Conservation (phyloP, 352 stramenopile genomes). For the Phytopythium delawarense region DNA sequence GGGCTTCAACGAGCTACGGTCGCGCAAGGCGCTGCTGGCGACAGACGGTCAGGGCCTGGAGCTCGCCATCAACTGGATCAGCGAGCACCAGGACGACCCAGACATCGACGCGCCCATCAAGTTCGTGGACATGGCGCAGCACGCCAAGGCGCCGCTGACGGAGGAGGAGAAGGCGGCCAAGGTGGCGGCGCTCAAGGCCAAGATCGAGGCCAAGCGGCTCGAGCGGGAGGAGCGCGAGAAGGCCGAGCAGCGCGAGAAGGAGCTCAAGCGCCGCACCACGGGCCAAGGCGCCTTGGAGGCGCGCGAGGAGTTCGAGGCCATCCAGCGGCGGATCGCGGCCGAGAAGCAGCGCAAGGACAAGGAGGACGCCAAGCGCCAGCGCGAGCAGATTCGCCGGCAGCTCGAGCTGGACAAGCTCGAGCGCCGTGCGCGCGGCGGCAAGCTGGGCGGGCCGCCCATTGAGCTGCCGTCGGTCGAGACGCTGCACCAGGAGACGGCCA, state of each 20-base stretch:
- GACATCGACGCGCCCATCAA: slow-evolving; percentile 90
- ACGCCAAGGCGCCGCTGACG: slow-evolving; percentile 53
- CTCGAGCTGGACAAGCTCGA: slow-evolving; percentile 91
- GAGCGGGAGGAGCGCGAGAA: slow-evolving; percentile 83
- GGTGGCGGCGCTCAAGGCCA: slow-evolving; percentile 75
- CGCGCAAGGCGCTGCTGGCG: slow-evolving; percentile 79
- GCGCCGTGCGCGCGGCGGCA: slow-evolving; percentile 74
- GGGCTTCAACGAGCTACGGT: slow-evolving; percentile 79
- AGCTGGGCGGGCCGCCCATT: slow-evolving; percentile 66
- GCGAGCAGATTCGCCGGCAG: slow-evolving; percentile 85
- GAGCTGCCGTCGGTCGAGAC: slow-evolving; percentile 41
- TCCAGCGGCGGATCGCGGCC: slow-evolving; percentile 72
- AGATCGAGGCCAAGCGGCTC: slow-evolving; percentile 67
- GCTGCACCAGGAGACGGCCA: slow-evolving; percentile 9
- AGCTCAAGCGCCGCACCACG: slow-evolving; percentile 70
- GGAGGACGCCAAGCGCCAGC: slow-evolving; percentile 84
- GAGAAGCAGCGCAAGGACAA: slow-evolving; percentile 89
- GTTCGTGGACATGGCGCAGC: slow-evolving; percentile 68
- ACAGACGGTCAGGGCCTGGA: slow-evolving; percentile 75
- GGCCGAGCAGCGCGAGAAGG: slow-evolving; percentile 55
- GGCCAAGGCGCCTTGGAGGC: slow-evolving; percentile 74
- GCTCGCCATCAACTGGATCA: slow-evolving; percentile 82
- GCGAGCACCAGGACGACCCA: slow-evolving; percentile 84
- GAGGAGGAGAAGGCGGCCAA: slow-evolving; percentile 87
- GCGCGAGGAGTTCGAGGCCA: slow-evolving; percentile 77